Conservation (phyloP, 78 protist species). For the Dictyostelium intermedium region DNA sequence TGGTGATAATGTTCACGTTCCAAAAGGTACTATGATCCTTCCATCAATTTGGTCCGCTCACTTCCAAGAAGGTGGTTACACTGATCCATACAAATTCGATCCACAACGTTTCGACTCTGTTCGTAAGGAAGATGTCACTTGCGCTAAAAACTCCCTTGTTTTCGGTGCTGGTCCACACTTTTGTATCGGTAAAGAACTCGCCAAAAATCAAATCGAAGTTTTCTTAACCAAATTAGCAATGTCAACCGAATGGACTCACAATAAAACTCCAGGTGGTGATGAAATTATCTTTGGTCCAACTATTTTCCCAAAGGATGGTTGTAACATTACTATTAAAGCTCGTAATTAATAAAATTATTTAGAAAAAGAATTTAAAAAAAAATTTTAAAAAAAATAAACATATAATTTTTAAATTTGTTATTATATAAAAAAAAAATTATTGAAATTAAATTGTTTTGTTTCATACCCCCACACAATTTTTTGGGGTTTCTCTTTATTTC, state of each 20-base stretch:
- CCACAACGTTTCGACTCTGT: slow-evolving; percentile 83
- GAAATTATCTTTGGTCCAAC: slow-evolving; percentile 83
- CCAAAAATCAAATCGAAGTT: slow-evolving; percentile 80
- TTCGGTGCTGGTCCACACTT: slow-evolving; percentile 78
- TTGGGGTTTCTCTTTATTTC: too few relatives aligned
- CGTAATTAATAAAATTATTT: background rate
- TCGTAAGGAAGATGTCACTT: slow-evolving; percentile 67
- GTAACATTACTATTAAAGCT: slow-evolving; percentile 1
- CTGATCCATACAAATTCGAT: slow-evolving; percentile 73
- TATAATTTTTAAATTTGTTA: background rate
- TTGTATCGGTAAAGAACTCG: slow-evolving; percentile 86
- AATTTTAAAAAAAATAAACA: background rate
- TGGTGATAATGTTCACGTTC: slow-evolving; percentile 66
- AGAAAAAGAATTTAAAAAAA: background rate
- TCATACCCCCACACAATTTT: too few relatives aligned
- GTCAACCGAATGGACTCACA: slow-evolving; percentile 54
- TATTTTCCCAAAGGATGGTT: slow-evolving; percentile 83
- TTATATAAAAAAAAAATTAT: too few relatives aligned
- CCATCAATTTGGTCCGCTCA: slow-evolving; percentile 86
- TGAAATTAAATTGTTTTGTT: too few relatives aligned
- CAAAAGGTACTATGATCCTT: slow-evolving; percentile 83
- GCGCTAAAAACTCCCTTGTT: slow-evolving; percentile 58
- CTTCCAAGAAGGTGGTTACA: slow-evolving; percentile 46
- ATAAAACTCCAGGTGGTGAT: slow-evolving; percentile 77
- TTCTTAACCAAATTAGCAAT: slow-evolving; percentile 70